Base-by-base conservation (phyloP, 148 eudicot genomes). In the Linanthus parryae region DNA sequence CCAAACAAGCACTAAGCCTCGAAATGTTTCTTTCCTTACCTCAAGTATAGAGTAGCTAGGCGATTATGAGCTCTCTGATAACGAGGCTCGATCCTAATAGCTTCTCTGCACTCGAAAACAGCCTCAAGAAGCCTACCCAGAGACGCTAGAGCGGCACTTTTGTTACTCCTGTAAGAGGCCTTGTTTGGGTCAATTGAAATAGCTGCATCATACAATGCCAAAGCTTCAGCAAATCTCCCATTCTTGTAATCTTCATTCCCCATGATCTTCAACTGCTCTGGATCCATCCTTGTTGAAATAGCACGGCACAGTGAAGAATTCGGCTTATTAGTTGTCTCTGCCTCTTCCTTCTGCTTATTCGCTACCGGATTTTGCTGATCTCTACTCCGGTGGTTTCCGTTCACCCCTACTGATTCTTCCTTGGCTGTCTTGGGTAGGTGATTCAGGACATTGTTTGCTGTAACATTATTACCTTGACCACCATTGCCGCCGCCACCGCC, bases 11-110 rank as follows among this genome's bases (percentile, higher is more conserved):
- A n/a, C n/a, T n/a, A n/a, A n/a, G n/a, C n/a, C n/a, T n/a, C n/a
- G n/a, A n/a, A n/a, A n/a, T n/a, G n/a, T n/a, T n/a, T n/a, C n/a
- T n/a, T n/a, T n/a, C n/a, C n/a, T n/a, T 68, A 88, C 92, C 88
- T 83, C 59, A 78, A 40, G 55, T 83, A 83, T 28, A 88, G 69
- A 10, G 67, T 69, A 1, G 79, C 96, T 7, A 88, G 77, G 14
- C 88, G 83, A 58, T 56, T 67, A 48, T 88, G 92, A 65, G 92
- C 96, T 23, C 80, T 73, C 16, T 57, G 83, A 58, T 81, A 88
- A 30, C 26, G 50, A 56, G 88, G 82, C 12, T 88, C 74, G 30
- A 83, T 71, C 22, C 69, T 64, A 20, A 83, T 44, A 23, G 92
- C 96, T 57, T 81, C 85, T 69, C 57, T 64, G 49, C 85, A 78